phyloP scores from a whole-genome alignment of 192 early-diverging fungal species.

The Coemansia sp. region DNA sequence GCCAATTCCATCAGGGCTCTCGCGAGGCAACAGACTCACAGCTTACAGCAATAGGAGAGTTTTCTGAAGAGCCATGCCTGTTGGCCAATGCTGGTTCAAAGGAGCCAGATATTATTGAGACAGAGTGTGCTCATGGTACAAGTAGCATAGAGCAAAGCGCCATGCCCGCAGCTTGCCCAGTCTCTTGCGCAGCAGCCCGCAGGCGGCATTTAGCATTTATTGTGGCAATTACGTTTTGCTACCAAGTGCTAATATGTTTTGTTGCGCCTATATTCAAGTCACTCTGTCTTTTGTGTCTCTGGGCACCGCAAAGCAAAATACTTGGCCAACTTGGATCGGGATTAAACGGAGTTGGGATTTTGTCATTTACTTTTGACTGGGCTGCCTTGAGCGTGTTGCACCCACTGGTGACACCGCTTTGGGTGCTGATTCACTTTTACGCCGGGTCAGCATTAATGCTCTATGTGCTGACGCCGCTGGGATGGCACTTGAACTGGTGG shows the following conservation, averaged over 20 bases:
- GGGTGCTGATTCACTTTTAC: constrained; percentile 66
- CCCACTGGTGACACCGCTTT: constrained; percentile 71
- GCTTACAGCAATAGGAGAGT: not conserved
- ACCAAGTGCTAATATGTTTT: constrained; percentile 56
- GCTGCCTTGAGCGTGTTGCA: constrained; percentile 53
- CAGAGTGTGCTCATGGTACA: not conserved
- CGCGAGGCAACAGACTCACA: not conserved
- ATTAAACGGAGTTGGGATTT: constrained; percentile 63
- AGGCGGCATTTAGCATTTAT: constrained; percentile 25
- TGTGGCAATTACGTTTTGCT: constrained; percentile 40
- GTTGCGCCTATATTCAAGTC: constrained; percentile 67
- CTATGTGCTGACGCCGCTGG: constrained; percentile 68
- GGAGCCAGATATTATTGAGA: not conserved
- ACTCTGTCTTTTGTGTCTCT: constrained; percentile 60
- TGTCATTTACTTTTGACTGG: constrained; percentile 75
- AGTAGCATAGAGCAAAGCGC: not conserved
- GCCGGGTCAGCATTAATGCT: constrained; percentile 63
- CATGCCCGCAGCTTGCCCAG: not conserved
- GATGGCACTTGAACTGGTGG: constrained; percentile 66
- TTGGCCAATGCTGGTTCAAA: not conserved
- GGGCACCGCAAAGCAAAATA: constrained; percentile 30
- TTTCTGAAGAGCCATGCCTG: too few relatives aligned
- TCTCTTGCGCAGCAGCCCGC: constrained; percentile 5
- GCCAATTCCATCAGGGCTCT: not conserved
- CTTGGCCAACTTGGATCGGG: constrained; percentile 39